These are phyloP conservation scores for Aspergillus puulaauensis DNA, from an alignment of 2,329 filamentous ascomycete genomes.

Conservation along the genomic window DNA sequence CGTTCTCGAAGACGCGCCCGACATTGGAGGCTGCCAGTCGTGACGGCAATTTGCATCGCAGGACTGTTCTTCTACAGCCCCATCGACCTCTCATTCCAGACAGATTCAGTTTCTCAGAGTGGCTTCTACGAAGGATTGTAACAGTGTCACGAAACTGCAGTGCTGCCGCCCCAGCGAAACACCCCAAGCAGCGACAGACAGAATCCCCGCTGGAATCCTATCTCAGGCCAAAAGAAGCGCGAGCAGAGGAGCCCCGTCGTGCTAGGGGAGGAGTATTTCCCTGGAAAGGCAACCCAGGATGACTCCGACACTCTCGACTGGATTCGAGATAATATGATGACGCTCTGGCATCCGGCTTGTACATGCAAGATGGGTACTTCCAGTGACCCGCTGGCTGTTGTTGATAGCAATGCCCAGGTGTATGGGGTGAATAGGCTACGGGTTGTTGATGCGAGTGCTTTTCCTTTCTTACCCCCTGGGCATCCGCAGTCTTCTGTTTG, in stretches of 20 bases:
- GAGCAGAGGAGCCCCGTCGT: conserved; percentile 29
- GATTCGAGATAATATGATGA: conserved; percentile 29
- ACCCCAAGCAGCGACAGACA: background rate
- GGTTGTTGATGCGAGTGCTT: conserved; percentile 36
- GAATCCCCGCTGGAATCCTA: background rate
- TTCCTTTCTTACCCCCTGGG: conserved; percentile 40
- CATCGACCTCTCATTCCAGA: background rate
- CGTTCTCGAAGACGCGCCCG: background rate
- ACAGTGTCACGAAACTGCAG: background rate
- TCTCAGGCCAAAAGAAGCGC: background rate
- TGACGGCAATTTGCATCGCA: background rate
- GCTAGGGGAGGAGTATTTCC: conserved; percentile 38
- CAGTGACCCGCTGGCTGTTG: conserved; percentile 29
- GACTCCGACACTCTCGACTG: conserved; percentile 45
- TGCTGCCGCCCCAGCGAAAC: background rate
- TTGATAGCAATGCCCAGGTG: conserved; percentile 31
- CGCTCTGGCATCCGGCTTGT: conserved; percentile 29
- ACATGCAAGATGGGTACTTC: conserved; percentile 33
- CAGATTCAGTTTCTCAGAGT: background rate
- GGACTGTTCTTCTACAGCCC: background rate
- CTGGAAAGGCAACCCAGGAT: conserved; percentile 35
- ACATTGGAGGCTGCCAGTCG: background rate
- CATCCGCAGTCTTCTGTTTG: conserved; percentile 40
- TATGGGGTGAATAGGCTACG: conserved; percentile 30
- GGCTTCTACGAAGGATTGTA: background rate